These are phyloP conservation scores for Tripterygium wilfordii DNA, from an alignment of 177 flowering plant species.

Conservation along the genomic window DNA sequence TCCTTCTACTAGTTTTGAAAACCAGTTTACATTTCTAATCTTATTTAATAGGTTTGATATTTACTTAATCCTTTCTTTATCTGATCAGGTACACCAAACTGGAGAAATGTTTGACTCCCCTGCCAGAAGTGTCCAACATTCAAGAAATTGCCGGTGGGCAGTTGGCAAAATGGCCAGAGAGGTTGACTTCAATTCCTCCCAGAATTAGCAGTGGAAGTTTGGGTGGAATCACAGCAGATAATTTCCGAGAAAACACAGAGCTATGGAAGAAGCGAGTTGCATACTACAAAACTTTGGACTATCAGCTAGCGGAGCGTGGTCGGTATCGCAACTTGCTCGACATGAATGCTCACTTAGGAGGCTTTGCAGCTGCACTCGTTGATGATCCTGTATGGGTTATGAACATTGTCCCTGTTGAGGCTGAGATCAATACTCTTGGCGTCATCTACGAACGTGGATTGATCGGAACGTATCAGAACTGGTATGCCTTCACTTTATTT, in stretches of 20 bases:
- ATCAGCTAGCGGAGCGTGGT: conserved; percentile 53
- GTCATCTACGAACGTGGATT: conserved; percentile 79
- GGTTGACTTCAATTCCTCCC: conserved; percentile 70
- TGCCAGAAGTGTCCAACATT: conserved; percentile 55
- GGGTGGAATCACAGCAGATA: conserved; percentile 50
- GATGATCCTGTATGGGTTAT: conserved; percentile 89
- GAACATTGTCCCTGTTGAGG: conserved; percentile 79
- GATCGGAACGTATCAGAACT: conserved; percentile 85
- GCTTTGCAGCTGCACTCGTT: conserved; percentile 81
- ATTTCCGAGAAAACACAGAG: conserved; percentile 41
- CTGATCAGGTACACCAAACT: conserved; percentile 67
- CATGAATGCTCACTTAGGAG: conserved; percentile 85
- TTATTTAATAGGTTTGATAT: neutral
- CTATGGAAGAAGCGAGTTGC: conserved; percentile 64
- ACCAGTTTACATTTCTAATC: too few relatives aligned
- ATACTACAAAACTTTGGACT: conserved; percentile 56
- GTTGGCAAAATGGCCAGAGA: conserved; percentile 73
- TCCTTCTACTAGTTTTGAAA: too few relatives aligned
- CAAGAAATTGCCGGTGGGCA: conserved; percentile 60
- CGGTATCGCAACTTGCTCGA: conserved; percentile 80
- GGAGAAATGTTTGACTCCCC: conserved; percentile 77
- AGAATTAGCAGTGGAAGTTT: conserved; percentile 60
- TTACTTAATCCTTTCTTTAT: neutral
- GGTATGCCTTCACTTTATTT: conserved; percentile 33
- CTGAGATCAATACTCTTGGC: conserved; percentile 62